Evolutionary conservation across 2,329 filamentous ascomycete genomes (phyloP).

Genomic region (Incumbomyces lentus): DNA sequence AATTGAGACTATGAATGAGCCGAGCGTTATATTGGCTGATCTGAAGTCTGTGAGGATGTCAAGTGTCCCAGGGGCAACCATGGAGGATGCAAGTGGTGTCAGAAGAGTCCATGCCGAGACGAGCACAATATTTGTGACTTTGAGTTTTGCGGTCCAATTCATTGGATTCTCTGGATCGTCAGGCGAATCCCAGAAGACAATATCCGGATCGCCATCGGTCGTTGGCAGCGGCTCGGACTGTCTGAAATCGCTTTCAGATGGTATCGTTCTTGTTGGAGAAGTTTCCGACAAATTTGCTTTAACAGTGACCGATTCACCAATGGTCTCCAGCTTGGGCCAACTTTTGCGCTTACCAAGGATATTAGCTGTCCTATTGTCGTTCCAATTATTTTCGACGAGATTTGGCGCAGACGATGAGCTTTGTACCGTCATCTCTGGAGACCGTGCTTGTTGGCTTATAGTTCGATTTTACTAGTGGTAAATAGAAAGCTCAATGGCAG

Average conservation of each 20-base stretch:
- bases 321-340: no score
- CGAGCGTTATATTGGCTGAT: slow-evolving; percentile 33
- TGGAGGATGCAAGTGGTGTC: slow-evolving; percentile 31
- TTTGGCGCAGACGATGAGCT: no score
- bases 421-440: no score
- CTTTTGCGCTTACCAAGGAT: no score
- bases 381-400: no score
- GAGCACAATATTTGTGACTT: slow-evolving; percentile 31
- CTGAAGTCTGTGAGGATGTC: slow-evolving; percentile 36
- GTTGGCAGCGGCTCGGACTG: neutral
- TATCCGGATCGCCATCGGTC: slow-evolving; percentile 11
- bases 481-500: no score
- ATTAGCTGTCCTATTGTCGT: no score
- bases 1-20: slow-evolving; percentile 51
- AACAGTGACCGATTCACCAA: no score
- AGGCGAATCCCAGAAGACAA: slow-evolving; percentile 23
- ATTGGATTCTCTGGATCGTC: slow-evolving; percentile 26
- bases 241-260: neutral
- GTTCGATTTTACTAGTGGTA: no score
- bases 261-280: neutral
- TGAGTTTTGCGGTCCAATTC: slow-evolving; percentile 25
- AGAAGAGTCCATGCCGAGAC: slow-evolving; percentile 43
- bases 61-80: slow-evolving; percentile 35
- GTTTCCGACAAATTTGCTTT: neutral
- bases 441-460: no score